A percentile compares a stretch with the other conserved stretches of the same genome.
Conservation (phyloP, 2,329 filamentous ascomycete genomes). For the Akanthomyces muscarius region DNA sequence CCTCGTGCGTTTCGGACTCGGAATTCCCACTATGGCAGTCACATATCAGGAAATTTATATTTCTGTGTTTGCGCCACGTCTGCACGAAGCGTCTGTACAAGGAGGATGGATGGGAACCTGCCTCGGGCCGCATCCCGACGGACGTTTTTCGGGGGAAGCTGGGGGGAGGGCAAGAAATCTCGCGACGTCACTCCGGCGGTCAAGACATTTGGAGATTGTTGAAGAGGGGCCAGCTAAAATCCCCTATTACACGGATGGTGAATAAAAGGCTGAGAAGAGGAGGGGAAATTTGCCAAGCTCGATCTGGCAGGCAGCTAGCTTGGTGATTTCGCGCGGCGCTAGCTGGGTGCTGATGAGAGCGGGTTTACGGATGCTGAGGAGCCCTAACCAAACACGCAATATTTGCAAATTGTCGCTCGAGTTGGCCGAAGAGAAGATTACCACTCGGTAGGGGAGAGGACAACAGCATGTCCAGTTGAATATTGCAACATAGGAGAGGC, state of each 20-base stretch:
- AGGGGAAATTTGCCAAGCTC: conserved; percentile 1
- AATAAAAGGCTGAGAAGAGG: background rate
- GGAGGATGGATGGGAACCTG: background rate
- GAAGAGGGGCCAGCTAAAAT: background rate
- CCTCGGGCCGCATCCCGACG: conserved; percentile 1
- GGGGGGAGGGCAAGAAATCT: background rate
- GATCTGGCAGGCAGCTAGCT: background rate
- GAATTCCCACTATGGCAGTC: background rate
- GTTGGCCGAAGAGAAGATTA: no score
- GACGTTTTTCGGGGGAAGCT: background rate
- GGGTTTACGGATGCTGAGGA: background rate
- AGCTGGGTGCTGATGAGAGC: background rate
- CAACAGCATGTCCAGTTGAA: background rate
- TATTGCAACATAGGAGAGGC: background rate
- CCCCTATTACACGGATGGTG: background rate
- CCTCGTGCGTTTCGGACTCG: background rate
- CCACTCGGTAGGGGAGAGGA: background rate
- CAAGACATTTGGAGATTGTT: background rate
- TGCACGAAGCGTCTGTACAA: background rate
- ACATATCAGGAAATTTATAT: background rate
- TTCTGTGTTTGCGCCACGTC: background rate
- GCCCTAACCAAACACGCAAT: no score
- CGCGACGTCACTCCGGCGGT: conserved; percentile 16
- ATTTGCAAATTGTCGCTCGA: no score
- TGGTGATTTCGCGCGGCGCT: background rate